Percentiles rank a stretch among this genome's conserved stretches.
Conservation (phyloP, 2,329 filamentous ascomycete genomes). For the Aaosphaeria arxii region DNA sequence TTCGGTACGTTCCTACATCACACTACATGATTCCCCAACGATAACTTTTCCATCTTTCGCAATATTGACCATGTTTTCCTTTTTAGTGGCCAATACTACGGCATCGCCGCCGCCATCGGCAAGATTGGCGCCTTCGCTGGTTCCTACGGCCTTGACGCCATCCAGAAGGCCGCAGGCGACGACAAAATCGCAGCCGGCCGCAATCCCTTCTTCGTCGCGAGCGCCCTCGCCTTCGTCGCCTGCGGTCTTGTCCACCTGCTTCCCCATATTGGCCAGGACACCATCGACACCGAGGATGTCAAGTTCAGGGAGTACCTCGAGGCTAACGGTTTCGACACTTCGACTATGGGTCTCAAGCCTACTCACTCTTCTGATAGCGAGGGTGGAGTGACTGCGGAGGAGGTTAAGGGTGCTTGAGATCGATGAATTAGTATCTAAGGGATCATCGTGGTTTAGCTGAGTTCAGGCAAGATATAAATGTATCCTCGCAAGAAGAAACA, state of each 20-base stretch:
- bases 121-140: conserved; percentile 85
- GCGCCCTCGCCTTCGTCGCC: conserved; percentile 70
- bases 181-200: conserved; percentile 58
- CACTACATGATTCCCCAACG: too few relatives aligned
- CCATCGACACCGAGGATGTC: conserved; percentile 73
- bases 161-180: conserved; percentile 40
- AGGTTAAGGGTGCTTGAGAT: not conserved
- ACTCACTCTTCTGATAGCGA: conserved; percentile 11
- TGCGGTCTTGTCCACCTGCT: conserved; percentile 64
- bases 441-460: too few relatives aligned
- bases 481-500: too few relatives aligned
- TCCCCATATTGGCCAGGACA: conserved; percentile 78
- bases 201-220: conserved; percentile 87
- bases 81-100: conserved; percentile 65
- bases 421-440: too few relatives aligned
- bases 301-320: conserved; percentile 73
- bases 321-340: conserved; percentile 72
- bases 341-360: conserved; percentile 46
- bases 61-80: not conserved
- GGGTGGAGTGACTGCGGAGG: not conserved
- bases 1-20: conserved; percentile 46
- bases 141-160: conserved; percentile 74
- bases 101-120: conserved; percentile 68
- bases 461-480: too few relatives aligned
- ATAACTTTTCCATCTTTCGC: not conserved